These are phyloP conservation scores for Isoetes taiwanensis DNA, from an alignment of 75 land plant species.

Conservation along the genomic window DNA sequence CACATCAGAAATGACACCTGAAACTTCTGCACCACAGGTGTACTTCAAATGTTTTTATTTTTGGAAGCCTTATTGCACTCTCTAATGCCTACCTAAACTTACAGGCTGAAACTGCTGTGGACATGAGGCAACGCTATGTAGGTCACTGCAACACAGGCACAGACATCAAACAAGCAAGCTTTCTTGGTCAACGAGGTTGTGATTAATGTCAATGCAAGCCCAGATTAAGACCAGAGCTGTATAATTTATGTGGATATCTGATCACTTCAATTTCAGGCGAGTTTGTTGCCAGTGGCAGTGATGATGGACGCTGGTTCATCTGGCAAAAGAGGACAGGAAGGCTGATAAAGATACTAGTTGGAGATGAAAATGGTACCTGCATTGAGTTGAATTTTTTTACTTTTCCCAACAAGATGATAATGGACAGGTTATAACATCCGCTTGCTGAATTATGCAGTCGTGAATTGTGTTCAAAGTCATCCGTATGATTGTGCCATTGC, in stretches of 20 bases:
- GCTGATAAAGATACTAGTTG: conserved; percentile 69
- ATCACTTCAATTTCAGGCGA: conserved; percentile 37
- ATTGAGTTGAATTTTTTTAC: not conserved
- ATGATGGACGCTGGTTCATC: conserved; percentile 98
- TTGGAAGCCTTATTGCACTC: not conserved
- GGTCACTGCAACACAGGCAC: conserved; percentile 98
- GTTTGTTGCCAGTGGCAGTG: conserved; percentile 96
- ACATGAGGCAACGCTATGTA: conserved; percentile 91
- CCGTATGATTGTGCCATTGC: conserved; percentile 86
- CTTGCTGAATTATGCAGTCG: conserved; percentile 73
- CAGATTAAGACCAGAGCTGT: too few relatives aligned
- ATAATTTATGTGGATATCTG: not conserved
- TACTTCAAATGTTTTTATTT: not conserved
- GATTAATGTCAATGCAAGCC: too few relatives aligned
- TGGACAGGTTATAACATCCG: not conserved
- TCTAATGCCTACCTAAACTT: not conserved
- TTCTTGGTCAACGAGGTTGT: conserved; percentile 83
- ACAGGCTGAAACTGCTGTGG: conserved; percentile 70
- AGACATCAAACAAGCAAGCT: conserved; percentile 95
- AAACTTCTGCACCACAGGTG: conserved; percentile 34
- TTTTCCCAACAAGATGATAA: not conserved
- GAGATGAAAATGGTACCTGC: conserved; percentile 77
- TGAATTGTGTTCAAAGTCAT: conserved; percentile 94
- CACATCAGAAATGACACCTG: conserved; percentile 24
- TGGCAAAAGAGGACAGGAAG: conserved; percentile 96